Conservation (phyloP, 2,329 filamentous ascomycete species). For the Xylaria sp. region DNA sequence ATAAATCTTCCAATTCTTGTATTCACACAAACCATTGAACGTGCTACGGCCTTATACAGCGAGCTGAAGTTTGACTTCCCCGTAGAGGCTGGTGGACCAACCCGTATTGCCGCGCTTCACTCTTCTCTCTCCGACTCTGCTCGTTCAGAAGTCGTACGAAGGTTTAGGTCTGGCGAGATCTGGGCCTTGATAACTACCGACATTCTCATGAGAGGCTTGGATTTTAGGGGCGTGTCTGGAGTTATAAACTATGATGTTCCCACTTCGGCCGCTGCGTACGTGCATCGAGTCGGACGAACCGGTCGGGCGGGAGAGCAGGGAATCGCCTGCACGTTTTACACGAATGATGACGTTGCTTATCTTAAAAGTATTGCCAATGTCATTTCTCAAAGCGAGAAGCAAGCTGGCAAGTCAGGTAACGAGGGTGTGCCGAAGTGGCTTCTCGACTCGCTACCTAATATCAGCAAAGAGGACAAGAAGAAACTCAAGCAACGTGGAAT, state of each 20-base stretch:
- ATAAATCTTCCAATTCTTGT: constrained; percentile 91
- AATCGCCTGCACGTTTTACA: constrained; percentile 93
- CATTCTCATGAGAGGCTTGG: constrained; percentile 88
- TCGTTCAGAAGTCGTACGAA: constrained; percentile 84
- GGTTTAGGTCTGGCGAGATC: constrained; percentile 89
- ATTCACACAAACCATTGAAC: constrained; percentile 94
- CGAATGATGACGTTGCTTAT: constrained; percentile 89
- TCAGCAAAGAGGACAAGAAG: constrained; percentile 85
- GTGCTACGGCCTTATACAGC: constrained; percentile 85
- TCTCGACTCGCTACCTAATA: constrained; percentile 83
- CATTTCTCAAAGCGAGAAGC: constrained; percentile 82
- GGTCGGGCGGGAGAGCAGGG: constrained; percentile 90
- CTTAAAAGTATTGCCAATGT: constrained; percentile 94
- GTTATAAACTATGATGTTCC: constrained; percentile 99
- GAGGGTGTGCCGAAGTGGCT: constrained; percentile 84
- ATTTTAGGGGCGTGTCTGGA: constrained; percentile 94
- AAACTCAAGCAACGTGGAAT: constrained; percentile 84
- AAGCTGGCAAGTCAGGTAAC: constrained; percentile 65
- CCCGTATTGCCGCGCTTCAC: constrained; percentile 89
- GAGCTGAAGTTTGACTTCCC: constrained; percentile 97
- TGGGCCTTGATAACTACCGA: constrained; percentile 98
- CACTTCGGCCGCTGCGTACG: constrained; percentile 87
- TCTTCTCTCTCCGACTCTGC: constrained; percentile 81
- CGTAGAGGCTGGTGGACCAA: constrained; percentile 82
- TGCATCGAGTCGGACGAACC: constrained; percentile 92